Conservation (phyloP, 192 early-diverging fungal species). For the Gaertneriomyces semiglobifer region DNA sequence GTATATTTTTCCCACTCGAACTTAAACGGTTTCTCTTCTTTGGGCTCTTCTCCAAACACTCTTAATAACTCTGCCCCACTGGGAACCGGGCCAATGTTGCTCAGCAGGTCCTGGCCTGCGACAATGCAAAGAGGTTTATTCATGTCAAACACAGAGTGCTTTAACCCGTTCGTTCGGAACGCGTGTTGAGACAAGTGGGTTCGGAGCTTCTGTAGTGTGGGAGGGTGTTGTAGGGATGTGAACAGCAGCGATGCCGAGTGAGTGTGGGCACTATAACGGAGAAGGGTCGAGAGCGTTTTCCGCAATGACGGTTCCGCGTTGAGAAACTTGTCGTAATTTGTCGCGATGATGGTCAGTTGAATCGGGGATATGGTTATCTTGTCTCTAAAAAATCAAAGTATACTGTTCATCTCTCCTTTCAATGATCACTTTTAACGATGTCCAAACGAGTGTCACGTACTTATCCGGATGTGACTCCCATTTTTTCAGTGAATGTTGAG, state of each 20-base stretch:
- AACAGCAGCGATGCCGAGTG: slow-evolving; percentile 49
- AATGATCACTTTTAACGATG: background rate
- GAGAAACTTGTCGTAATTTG: slow-evolving; percentile 46
- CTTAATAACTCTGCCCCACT: slow-evolving; percentile 15
- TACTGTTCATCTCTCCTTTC: slow-evolving; percentile 17
- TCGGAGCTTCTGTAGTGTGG: slow-evolving; percentile 33
- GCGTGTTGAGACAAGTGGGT: slow-evolving; percentile 41
- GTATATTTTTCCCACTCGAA: no score
- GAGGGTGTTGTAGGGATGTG: slow-evolving; percentile 41
- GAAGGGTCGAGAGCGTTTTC: slow-evolving; percentile 40
- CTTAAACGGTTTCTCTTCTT: no score
- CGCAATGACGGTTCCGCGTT: slow-evolving; percentile 46
- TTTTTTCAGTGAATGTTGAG: slow-evolving; percentile 37
- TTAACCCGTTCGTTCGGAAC: slow-evolving; percentile 34
- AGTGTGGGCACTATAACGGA: slow-evolving; percentile 48
- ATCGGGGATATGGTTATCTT: slow-evolving; percentile 17
- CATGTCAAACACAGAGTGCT: slow-evolving; percentile 34
- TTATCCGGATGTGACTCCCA: slow-evolving; percentile 29
- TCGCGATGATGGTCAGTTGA: slow-evolving; percentile 46
- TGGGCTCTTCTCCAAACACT: no score
- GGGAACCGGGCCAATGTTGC: slow-evolving; percentile 46
- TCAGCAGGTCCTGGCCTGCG: slow-evolving; percentile 49
- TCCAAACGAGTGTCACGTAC: background rate
- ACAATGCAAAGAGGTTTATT: slow-evolving; percentile 47
- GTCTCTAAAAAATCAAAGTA: slow-evolving; percentile 25